Percentiles rank a stretch among this genome's conserved stretches.
phyloP scores from a whole-genome alignment of 2,329 filamentous ascomycete genomes.

The Talaromyces sp. region DNA sequence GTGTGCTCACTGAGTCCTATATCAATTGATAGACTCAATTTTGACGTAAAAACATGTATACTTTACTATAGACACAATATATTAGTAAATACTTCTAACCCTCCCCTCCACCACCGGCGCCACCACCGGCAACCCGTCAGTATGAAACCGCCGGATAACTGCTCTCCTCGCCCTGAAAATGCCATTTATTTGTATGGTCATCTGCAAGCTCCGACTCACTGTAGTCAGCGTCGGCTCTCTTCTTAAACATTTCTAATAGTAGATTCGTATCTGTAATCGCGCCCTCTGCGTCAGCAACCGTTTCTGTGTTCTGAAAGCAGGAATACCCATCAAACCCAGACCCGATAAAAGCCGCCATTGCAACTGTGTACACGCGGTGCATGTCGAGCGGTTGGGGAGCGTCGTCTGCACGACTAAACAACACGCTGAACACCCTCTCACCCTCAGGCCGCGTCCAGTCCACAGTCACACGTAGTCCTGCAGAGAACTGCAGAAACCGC shows the following conservation, averaged over 20 bases:
- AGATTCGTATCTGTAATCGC: neutral
- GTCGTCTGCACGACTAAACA: neutral
- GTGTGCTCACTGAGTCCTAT: too few relatives aligned
- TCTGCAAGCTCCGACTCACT: neutral
- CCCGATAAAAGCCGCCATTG: neutral
- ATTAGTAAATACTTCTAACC: neutral
- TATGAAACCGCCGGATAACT: neutral
- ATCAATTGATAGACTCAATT: too few relatives aligned
- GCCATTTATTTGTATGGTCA: neutral
- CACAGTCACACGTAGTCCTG: neutral
- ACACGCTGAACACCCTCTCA: neutral
- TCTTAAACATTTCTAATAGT: neutral
- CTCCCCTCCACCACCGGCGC: neutral
- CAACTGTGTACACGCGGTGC: neutral
- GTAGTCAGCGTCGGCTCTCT: neutral
- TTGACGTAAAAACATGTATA: too few relatives aligned
- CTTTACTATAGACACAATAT: too few relatives aligned
- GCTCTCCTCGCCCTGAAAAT: neutral
- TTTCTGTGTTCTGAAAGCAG: neutral
- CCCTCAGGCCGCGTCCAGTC: neutral
- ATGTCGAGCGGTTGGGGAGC: neutral
- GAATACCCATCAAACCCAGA: neutral
- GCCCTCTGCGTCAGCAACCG: neutral
- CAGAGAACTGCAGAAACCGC: neutral
- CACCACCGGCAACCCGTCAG: neutral